Base-by-base conservation (phyloP, 2,329 filamentous ascomycete species). In the Xylaria sp. region DNA sequence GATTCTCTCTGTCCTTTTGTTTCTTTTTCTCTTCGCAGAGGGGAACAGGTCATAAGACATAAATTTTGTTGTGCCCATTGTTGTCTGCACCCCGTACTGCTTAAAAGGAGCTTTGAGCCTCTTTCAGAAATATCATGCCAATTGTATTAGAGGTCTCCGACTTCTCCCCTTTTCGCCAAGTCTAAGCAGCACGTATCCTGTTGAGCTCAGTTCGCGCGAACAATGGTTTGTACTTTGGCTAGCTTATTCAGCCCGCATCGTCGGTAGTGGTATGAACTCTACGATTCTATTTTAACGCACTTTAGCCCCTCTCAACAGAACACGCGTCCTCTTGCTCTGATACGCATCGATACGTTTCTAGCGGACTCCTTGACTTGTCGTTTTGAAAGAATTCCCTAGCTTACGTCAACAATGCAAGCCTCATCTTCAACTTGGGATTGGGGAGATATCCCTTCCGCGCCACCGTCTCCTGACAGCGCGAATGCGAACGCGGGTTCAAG, bases 211-310 rank as follows among this genome's bases (percentile, higher is more conserved):
- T 51, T 50, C 19, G 19, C 45, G 38, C 54, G 38, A 54, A 61
- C 42, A 60, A 62, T 67, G 65, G 65, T 66, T 65, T 66, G 65
- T 65, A 63, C 53, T 63, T 53, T n/a, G 42, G 52, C 57, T 52
- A 42, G 52, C 57, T 52, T 38, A 38, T 60, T 43, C 47, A 61
- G 42, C 52, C 49, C 62, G 14, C 47, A 52, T 55, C 51, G 38
- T 59, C 15, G 45, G 58, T 55, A 64, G 57, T 53, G 43, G 46
- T 62, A 46, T 53, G 25, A 35, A 57, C 58, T 53, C 31, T 35
- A 45, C 42, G 15, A 51, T 62, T 33, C 12, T 33, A 19, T 21
- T 23, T 46, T 50, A 25, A 54, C 52, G 33, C 23, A 21, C 33
- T 52, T 19, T 60, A 38, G 17, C n/a, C 14, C n/a, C 19, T 42